Percentiles rank a stretch among this genome's conserved stretches.
These are phyloP conservation scores for Gelatoporia subvermispora DNA, from an alignment of 768 basidiomycete species.

Conservation along the genomic window DNA sequence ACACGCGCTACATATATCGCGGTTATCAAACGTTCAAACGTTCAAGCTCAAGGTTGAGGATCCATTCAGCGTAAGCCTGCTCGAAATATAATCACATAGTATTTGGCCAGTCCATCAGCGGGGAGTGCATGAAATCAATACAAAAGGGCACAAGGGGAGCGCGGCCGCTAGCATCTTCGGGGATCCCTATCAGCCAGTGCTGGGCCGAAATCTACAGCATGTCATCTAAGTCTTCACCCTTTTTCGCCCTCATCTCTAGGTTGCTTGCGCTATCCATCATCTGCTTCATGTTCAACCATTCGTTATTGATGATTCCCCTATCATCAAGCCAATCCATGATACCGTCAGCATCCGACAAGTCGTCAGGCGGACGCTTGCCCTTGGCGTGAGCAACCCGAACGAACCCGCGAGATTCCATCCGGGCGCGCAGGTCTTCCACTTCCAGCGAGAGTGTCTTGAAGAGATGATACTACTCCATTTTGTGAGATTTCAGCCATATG, in stretches of 20 bases:
- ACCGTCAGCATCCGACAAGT: conserved; percentile 69
- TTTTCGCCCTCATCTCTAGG: conserved; percentile 49
- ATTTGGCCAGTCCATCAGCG: too few relatives aligned
- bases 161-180: too few relatives aligned
- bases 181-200: too few relatives aligned
- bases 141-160: too few relatives aligned
- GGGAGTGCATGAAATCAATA: too few relatives aligned
- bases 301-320: conserved; percentile 57
- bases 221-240: conserved; percentile 36
- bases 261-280: conserved; percentile 73
- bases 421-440: conserved; percentile 46
- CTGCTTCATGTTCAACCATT: conserved; percentile 65
- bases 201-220: background rate
- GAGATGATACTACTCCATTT: conserved; percentile 47
- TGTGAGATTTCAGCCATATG: background rate
- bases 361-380: conserved; percentile 55
- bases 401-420: conserved; percentile 38
- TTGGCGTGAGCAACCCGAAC: conserved; percentile 54
- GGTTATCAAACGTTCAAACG: too few relatives aligned
- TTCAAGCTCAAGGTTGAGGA: too few relatives aligned
- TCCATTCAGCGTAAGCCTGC: too few relatives aligned
- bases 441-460: conserved; percentile 56
- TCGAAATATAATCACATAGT: too few relatives aligned
- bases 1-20: too few relatives aligned
- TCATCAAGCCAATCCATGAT: conserved; percentile 79